These are phyloP conservation scores for Chlorella sp. DNA, from an alignment of 139 green algal species.

Conservation along the genomic window DNA sequence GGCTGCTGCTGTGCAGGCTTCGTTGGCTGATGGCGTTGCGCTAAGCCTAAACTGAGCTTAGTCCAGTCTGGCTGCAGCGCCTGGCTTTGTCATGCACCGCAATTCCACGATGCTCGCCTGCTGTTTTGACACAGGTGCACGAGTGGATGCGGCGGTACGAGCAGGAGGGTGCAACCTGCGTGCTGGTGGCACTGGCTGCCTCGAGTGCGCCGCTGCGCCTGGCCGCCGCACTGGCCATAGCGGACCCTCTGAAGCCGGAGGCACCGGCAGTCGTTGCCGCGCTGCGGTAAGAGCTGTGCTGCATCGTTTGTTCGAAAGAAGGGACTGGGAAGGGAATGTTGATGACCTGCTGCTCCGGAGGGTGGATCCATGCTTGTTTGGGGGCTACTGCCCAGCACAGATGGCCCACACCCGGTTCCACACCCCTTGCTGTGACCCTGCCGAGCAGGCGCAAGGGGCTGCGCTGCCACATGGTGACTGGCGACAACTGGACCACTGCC, in stretches of 20 bases:
- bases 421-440: background rate
- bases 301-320: background rate
- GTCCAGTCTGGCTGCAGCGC: background rate
- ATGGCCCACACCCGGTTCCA: background rate
- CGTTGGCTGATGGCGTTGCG: background rate
- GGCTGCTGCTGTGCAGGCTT: background rate
- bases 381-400: no score
- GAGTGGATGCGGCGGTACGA: slow-evolving; percentile 34
- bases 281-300: slow-evolving; percentile 36
- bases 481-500: slow-evolving; percentile 90
- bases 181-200: slow-evolving; percentile 72
- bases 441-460: slow-evolving; percentile 50
- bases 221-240: slow-evolving; percentile 73
- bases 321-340: no score
- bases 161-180: slow-evolving; percentile 64
- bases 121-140: background rate
- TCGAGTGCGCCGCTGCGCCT: slow-evolving; percentile 11
- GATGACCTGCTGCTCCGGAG: background rate
- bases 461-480: slow-evolving; percentile 77
- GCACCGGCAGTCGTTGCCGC: slow-evolving; percentile 80
- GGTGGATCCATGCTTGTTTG: background rate
- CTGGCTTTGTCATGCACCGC: background rate
- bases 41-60: background rate
- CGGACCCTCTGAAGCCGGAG: slow-evolving; percentile 93
- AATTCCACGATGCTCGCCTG: background rate